Percentiles rank a stretch among this genome's conserved stretches.
These are phyloP conservation scores for Xylariaceae sp. DNA, from an alignment of 2,329 filamentous ascomycete genomes.

Conservation along the genomic window DNA sequence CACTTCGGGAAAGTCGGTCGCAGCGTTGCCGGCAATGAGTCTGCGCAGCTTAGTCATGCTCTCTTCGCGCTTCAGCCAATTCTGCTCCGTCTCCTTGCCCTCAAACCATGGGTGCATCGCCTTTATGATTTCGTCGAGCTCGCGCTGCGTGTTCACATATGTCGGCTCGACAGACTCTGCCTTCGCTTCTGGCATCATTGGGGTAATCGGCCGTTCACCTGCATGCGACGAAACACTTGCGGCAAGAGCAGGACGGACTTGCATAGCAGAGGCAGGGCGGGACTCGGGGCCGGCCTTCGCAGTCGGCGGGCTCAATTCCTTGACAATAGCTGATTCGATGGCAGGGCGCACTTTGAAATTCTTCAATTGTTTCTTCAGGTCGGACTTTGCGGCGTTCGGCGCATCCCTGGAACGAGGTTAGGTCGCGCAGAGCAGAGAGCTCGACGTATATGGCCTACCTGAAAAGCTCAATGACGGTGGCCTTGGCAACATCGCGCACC, in stretches of 20 bases:
- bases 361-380: slow-evolving; percentile 80
- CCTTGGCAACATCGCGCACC: slow-evolving; percentile 80
- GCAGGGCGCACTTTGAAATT: slow-evolving; percentile 80
- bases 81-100: slow-evolving; percentile 82
- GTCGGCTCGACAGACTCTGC: slow-evolving; percentile 69
- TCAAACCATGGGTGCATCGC: slow-evolving; percentile 81
- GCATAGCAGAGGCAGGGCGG: slow-evolving; percentile 37
- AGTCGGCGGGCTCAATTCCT: slow-evolving; percentile 57
- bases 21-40: slow-evolving; percentile 77
- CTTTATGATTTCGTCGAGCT: slow-evolving; percentile 81
- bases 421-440: not conserved
- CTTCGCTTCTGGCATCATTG: slow-evolving; percentile 60
- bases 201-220: slow-evolving; percentile 53
- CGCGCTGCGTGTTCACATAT: slow-evolving; percentile 76
- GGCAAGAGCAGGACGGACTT: slow-evolving; percentile 36
- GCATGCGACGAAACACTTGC: slow-evolving; percentile 47
- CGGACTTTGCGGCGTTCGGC: slow-evolving; percentile 76
- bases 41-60: slow-evolving; percentile 69
- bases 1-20: slow-evolving; percentile 65
- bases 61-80: slow-evolving; percentile 85
- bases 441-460: slow-evolving; percentile 43
- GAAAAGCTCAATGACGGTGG: slow-evolving; percentile 81
- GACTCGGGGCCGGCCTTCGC: slow-evolving; percentile 34
- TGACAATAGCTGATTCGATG: slow-evolving; percentile 75
- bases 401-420: slow-evolving; percentile 52